These are phyloP conservation scores for Zancudomyces culisetae DNA, from an alignment of 371 early-diverging fungal species.

Conservation along the genomic window DNA sequence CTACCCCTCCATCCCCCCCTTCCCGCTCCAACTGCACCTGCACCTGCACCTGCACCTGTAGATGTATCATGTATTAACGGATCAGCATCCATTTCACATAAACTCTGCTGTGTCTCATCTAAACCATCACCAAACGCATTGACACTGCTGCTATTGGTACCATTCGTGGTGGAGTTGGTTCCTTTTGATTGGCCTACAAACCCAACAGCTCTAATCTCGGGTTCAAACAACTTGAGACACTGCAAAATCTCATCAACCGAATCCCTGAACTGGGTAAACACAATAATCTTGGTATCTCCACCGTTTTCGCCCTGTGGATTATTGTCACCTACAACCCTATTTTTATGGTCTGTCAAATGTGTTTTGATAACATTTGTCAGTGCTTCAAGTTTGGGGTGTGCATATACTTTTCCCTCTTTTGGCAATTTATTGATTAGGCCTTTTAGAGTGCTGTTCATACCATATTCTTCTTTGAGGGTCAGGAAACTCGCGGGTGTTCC, in stretches of 20 bases:
- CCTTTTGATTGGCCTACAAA: constrained; percentile 68
- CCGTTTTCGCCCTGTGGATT: too few relatives aligned
- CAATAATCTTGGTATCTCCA: constrained; percentile 49
- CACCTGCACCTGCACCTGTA: constrained; percentile 1
- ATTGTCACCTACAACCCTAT: neutral
- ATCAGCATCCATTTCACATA: too few relatives aligned
- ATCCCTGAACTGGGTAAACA: constrained; percentile 73
- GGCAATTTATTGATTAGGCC: constrained; percentile 10
- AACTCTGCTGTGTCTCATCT: too few relatives aligned
- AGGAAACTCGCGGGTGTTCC: too few relatives aligned
- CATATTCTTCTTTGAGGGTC: too few relatives aligned
- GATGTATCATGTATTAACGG: too few relatives aligned
- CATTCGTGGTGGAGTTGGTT: neutral
- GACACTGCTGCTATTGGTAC: neutral
- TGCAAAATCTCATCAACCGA: constrained; percentile 70
- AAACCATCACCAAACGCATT: too few relatives aligned
- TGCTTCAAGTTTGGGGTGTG: constrained; percentile 68
- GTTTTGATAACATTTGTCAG: constrained; percentile 37
- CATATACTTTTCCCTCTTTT: constrained; percentile 8
- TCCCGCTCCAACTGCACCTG: constrained; percentile 2
- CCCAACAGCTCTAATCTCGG: constrained; percentile 40
- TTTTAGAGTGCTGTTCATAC: too few relatives aligned
- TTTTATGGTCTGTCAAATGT: constrained; percentile 40
- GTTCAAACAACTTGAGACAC: constrained; percentile 37
- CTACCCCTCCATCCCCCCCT: constrained; percentile 5